Percentiles rank a stretch among this genome's conserved stretches.
phyloP scores from a whole-genome alignment of 345 rosid genomes.

The Brassica nigra region DNA sequence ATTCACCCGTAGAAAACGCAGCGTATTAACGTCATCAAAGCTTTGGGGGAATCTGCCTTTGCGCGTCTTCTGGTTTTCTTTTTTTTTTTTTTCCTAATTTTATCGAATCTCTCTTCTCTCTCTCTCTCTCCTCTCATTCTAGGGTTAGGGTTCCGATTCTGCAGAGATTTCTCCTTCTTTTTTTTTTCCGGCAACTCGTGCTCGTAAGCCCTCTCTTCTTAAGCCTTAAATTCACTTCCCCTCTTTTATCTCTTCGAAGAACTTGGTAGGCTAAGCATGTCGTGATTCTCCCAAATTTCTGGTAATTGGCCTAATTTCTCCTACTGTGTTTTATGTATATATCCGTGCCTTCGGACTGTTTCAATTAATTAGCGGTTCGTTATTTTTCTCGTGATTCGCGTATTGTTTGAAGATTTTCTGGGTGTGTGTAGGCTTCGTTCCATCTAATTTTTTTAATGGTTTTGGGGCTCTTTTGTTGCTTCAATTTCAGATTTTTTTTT shows the following conservation, averaged over 20 bases:
- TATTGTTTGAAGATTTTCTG: background rate
- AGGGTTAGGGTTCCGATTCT: constrained; percentile 61
- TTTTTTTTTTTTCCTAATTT: background rate
- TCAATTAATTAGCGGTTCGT: background rate
- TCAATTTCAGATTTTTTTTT: background rate
- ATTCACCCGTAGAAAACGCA: constrained; percentile 39
- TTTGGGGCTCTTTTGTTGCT: background rate
- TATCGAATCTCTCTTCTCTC: constrained; percentile 25
- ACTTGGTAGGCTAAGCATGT: constrained; percentile 44
- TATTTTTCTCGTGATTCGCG: background rate
- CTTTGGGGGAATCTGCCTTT: constrained; percentile 26
- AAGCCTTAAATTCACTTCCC: constrained; percentile 8
- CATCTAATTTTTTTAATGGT: background rate
- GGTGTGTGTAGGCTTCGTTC: background rate
- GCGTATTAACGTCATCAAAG: constrained; percentile 29
- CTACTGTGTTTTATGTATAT: background rate
- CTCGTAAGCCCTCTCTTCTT: constrained; percentile 18
- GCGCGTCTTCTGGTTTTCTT: constrained; percentile 30
- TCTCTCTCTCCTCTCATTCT: constrained; percentile 11
- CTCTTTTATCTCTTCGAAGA: constrained; percentile 20
- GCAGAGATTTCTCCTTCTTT: background rate
- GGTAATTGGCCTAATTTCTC: constrained; percentile 38
- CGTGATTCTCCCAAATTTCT: constrained; percentile 44
- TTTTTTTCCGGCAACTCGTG: background rate
- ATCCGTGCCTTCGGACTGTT: background rate